Evolutionary conservation across 2,329 filamentous ascomycete genomes (phyloP), one percentile per base, ranked within the genome.

Genomic region (Sporothrix dimorphospora): DNA sequence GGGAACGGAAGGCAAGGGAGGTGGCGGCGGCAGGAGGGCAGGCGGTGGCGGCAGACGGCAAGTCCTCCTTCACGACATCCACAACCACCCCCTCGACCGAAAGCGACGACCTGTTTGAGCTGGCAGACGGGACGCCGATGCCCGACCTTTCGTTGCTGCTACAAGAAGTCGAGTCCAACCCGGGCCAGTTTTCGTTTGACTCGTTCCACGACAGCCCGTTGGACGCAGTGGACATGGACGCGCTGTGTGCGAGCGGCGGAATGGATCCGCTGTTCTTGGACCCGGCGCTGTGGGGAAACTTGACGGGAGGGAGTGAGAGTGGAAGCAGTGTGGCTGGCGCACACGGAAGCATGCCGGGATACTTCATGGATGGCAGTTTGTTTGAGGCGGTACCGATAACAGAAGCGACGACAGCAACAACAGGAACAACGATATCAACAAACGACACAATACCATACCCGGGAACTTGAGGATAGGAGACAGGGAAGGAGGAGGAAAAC

Each of bases 201-300:
- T n/a, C 57, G 11, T 42, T 42, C 34, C 38, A 12, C 57, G 24
- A 42, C 57, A 40, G 53, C 24, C 53, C 42, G 30, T 6, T 19
- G 47, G 47, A 55, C 38, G 38, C 16, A n/a, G 59, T 65, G 21
- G 38, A 45, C 59, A 65, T 65, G 38, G 38, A 45, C n/a, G 59
- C 59, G n/a, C 38, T 65, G 11, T 65, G 21, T 65, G 59, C 59
- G 38, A 65, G 59, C 59, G 14, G 38, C 38, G 38, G 59, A 3
- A 65, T 45, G 59, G 59, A 65, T 19, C 59, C 59, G 16, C n/a
- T 55, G 53, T 34, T 61, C 14, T 9, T 49, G 21, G 68, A 59
- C 12, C 68, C 68, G 27, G 53, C 53, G 9, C 27, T 70, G 40
- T 70, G 68, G 68, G 67, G 12, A 7, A 38, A 65, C 14, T 45